phyloP scores from a whole-genome alignment of 2,329 filamentous ascomycete species.

The Stenocarpella maydis region DNA sequence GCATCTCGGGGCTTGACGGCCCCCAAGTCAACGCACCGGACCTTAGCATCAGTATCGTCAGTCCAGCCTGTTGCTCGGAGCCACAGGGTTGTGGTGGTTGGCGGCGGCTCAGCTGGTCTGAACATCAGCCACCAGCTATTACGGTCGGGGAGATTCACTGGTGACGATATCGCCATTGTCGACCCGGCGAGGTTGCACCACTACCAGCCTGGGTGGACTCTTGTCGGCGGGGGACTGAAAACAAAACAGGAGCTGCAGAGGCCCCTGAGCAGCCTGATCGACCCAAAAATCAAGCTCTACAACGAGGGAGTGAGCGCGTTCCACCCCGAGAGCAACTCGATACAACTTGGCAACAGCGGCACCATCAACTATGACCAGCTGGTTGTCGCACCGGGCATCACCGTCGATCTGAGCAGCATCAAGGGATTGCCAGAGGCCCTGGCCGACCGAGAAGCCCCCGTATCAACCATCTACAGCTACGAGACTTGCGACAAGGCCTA shows the following conservation, averaged over 20 bases:
- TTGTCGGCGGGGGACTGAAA: constrained; percentile 48
- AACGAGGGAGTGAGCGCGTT: constrained; percentile 45
- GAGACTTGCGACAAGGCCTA: constrained; percentile 47
- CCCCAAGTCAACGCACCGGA: not conserved
- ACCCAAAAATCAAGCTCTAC: constrained; percentile 47
- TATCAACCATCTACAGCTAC: constrained; percentile 48
- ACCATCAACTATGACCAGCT: constrained; percentile 49
- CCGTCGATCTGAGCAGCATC: constrained; percentile 46
- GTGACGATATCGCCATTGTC: constrained; percentile 47
- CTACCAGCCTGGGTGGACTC: constrained; percentile 49
- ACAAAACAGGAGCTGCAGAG: constrained; percentile 41
- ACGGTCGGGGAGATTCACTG: constrained; percentile 40
- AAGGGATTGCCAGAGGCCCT: constrained; percentile 46
- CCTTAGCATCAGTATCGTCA: not conserved
- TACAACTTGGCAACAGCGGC: constrained; percentile 46
- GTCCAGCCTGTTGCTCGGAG: not conserved
- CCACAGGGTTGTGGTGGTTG: constrained; percentile 38
- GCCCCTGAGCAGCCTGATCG: constrained; percentile 44
- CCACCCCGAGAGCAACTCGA: constrained; percentile 46
- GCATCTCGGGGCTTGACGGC: not conserved
- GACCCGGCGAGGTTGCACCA: constrained; percentile 46
- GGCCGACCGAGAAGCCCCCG: constrained; percentile 43
- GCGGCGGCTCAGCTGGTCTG: constrained; percentile 39
- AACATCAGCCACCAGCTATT: constrained; percentile 36
- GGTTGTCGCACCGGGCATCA: constrained; percentile 48